Evolutionary conservation across 2,329 filamentous ascomycete species (phyloP).

Genomic region (Pseudogymnoascus sp.): DNA sequence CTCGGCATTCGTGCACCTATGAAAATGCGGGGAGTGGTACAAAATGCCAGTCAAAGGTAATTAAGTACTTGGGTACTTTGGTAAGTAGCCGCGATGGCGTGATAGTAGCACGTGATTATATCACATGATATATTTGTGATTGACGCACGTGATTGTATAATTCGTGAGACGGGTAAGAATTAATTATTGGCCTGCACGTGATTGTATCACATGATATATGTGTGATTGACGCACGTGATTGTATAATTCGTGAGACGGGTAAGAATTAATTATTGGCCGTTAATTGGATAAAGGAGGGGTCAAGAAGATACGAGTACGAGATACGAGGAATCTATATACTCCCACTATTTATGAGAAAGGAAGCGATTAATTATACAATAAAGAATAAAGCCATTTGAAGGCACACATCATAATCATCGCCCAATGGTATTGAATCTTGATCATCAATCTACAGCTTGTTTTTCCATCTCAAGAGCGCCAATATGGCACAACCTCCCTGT

Average conservation of each 20-base stretch:
- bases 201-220: not conserved
- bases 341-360: not conserved
- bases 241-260: not conserved
- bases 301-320: not conserved
- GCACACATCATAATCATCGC: too few relatives aligned
- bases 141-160: not conserved
- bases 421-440: too few relatives aligned
- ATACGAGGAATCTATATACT: not conserved
- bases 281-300: not conserved
- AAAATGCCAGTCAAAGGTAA: not conserved
- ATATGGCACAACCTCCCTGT: too few relatives aligned
- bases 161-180: not conserved
- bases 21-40: slow-evolving; percentile 6
- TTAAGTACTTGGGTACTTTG: not conserved
- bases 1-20: not conserved
- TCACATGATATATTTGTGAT: too few relatives aligned
- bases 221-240: too few relatives aligned
- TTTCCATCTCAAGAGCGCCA: too few relatives aligned
- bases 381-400: too few relatives aligned
- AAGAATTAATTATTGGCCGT: not conserved
- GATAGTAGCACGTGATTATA: not conserved
- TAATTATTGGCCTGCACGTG: not conserved
- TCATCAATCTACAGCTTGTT: too few relatives aligned
- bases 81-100: not conserved
- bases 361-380: not conserved